These are phyloP conservation scores for Mucor ambiguus DNA, from an alignment of 371 early-diverging fungal genomes.

Conservation along the genomic window DNA sequence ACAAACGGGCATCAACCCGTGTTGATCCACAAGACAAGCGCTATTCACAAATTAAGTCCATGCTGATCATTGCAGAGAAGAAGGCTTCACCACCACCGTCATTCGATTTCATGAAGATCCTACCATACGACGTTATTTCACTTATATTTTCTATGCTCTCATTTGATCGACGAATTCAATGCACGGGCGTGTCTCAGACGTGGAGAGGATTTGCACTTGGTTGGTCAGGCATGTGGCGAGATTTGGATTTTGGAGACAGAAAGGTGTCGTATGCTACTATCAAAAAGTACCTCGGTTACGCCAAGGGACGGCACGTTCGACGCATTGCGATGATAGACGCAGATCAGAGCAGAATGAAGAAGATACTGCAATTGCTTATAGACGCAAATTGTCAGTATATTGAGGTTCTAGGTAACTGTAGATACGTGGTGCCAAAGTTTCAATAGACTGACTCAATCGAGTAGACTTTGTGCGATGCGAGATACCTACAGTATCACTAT, in stretches of 20 bases:
- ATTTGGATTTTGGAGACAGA: constrained; percentile 27
- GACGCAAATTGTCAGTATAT: constrained; percentile 39
- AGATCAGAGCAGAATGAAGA: constrained; percentile 14
- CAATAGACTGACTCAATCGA: background rate
- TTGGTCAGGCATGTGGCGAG: constrained; percentile 47
- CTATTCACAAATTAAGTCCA: constrained; percentile 12
- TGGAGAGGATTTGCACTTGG: constrained; percentile 34
- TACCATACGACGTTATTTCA: constrained; percentile 41
- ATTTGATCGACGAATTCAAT: constrained; percentile 38
- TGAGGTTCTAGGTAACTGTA: constrained; percentile 28
- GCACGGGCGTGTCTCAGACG: constrained; percentile 34
- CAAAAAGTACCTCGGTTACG: constrained; percentile 29
- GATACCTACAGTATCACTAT: constrained; percentile 9
- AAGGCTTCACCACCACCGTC: constrained; percentile 1
- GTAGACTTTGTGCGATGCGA: constrained; percentile 28
- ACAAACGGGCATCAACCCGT: constrained; percentile 23
- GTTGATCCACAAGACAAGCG: constrained; percentile 26
- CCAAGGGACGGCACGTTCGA: constrained; percentile 32
- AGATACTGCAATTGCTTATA: constrained; percentile 25
- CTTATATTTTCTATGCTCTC: constrained; percentile 36
- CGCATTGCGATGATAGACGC: constrained; percentile 19
- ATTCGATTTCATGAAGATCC: constrained; percentile 26
- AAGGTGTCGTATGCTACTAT: constrained; percentile 18
- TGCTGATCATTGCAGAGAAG: constrained; percentile 14
- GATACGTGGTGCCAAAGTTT: background rate